These are phyloP conservation scores for Onygenales sp. DNA, from an alignment of 2,329 filamentous ascomycete species.

Conservation along the genomic window DNA sequence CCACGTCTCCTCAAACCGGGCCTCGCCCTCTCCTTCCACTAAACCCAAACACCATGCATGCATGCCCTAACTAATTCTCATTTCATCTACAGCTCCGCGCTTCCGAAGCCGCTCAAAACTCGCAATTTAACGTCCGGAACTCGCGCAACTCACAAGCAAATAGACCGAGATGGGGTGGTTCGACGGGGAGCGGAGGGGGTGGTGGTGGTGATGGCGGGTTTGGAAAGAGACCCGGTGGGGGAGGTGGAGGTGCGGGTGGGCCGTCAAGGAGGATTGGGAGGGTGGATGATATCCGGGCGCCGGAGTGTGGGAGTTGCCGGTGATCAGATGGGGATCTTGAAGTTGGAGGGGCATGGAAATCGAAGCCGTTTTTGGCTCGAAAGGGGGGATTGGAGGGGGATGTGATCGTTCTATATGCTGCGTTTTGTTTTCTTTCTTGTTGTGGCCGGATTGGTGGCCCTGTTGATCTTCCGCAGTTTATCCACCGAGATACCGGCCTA, in stretches of 20 bases:
- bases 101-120: constrained; percentile 35
- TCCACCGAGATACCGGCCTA: too few relatives aligned
- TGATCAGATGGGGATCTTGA: constrained; percentile 7
- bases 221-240: constrained; percentile 12
- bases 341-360: not conserved
- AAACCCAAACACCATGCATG: constrained; percentile 9
- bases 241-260: constrained; percentile 16
- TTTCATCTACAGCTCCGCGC: constrained; percentile 31
- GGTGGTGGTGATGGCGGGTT: constrained; percentile 12
- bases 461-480: too few relatives aligned
- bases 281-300: constrained; percentile 39
- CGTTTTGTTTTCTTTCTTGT: too few relatives aligned
- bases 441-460: too few relatives aligned
- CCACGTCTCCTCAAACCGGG: too few relatives aligned
- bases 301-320: constrained; percentile 38
- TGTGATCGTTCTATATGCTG: too few relatives aligned
- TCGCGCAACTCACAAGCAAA: constrained; percentile 17
- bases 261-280: constrained; percentile 32
- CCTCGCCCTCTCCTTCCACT: not conserved
- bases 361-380: too few relatives aligned
- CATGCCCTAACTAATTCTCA: not conserved
- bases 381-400: not conserved
- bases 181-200: constrained; percentile 7
- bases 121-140: constrained; percentile 35
- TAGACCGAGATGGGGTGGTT: constrained; percentile 6